phyloP scores from a whole-genome alignment of 192 early-diverging fungal species.

The Coemansia sp. region DNA sequence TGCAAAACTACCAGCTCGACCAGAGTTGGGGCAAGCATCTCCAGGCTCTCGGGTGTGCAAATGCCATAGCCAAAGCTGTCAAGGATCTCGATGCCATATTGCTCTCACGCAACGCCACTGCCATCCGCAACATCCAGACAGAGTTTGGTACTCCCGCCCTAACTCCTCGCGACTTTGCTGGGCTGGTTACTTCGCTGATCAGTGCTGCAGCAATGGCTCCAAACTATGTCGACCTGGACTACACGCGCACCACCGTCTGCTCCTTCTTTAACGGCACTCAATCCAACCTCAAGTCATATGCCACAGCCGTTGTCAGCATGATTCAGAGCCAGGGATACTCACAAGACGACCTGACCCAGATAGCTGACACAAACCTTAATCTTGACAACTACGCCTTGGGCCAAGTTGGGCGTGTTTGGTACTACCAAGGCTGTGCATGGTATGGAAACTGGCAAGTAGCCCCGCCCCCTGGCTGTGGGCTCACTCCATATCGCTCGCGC shows the following conservation, averaged over 20 bases:
- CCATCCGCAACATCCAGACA: constrained; percentile 14
- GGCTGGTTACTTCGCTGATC: constrained; percentile 15
- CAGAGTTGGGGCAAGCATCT: constrained; percentile 41
- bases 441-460: constrained; percentile 60
- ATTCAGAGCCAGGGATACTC: constrained; percentile 10
- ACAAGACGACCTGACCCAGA: constrained; percentile 13
- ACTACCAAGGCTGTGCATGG: constrained; percentile 64
- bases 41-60: constrained; percentile 32
- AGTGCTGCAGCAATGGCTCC: constrained; percentile 13
- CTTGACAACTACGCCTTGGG: constrained; percentile 36
- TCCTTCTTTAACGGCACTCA: constrained; percentile 21
- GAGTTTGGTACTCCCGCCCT: constrained; percentile 26
- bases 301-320: constrained; percentile 13
- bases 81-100: constrained; percentile 43
- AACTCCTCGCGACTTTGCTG: constrained; percentile 38
- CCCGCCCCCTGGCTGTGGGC: constrained; percentile 17
- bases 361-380: constrained; percentile 27
- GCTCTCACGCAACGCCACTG: constrained; percentile 15
- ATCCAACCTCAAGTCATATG: constrained; percentile 23
- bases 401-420: constrained; percentile 45
- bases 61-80: constrained; percentile 34
- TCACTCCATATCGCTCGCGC: constrained; percentile 32
- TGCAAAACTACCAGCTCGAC: constrained; percentile 60
- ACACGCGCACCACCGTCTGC: constrained; percentile 20
- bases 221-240: constrained; percentile 11